A percentile compares a stretch with the other conserved stretches of the same genome.
Conservation (phyloP, 2,329 filamentous ascomycete species). For the Alternaria viburni region DNA sequence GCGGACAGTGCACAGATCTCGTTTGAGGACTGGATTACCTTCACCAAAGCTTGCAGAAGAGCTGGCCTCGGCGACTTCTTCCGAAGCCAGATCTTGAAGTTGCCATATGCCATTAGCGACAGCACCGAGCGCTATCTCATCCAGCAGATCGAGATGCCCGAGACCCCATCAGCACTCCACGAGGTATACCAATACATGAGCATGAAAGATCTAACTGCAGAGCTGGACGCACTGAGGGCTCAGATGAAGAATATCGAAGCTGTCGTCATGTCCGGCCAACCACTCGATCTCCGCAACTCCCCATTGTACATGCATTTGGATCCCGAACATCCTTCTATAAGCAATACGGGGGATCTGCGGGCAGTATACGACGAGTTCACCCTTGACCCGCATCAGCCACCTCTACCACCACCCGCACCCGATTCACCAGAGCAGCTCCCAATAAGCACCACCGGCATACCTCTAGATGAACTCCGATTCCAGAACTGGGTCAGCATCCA, state of each 20-base stretch:
- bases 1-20: conserved; percentile 26
- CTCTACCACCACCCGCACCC: conserved; percentile 16
- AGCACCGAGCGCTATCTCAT: conserved; percentile 14
- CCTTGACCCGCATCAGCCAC: conserved; percentile 47
- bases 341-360: conserved; percentile 38
- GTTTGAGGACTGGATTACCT: conserved; percentile 41
- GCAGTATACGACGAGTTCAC: conserved; percentile 54
- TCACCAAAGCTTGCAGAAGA: conserved; percentile 41
- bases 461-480: conserved; percentile 55
- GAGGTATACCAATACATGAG: conserved; percentile 18
- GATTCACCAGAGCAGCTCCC: conserved; percentile 8
- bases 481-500: conserved; percentile 58
- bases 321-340: conserved; percentile 28
- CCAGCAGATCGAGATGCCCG: conserved; percentile 7
- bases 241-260: conserved; percentile 38
- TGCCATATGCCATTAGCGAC: conserved; percentile 33
- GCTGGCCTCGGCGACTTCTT: conserved; percentile 31
- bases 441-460: conserved; percentile 48
- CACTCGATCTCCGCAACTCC: conserved; percentile 45
- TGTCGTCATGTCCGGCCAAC: conserved; percentile 39
- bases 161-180: not conserved
- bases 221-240: conserved; percentile 28
- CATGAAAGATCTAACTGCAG: conserved; percentile 17
- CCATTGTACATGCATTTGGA: conserved; percentile 48
- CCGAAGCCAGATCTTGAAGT: conserved; percentile 28